Percentiles rank a stretch among this genome's conserved stretches.
Evolutionary conservation across 306 rosid species (phyloP).

Genomic region (Inga laurina): DNA sequence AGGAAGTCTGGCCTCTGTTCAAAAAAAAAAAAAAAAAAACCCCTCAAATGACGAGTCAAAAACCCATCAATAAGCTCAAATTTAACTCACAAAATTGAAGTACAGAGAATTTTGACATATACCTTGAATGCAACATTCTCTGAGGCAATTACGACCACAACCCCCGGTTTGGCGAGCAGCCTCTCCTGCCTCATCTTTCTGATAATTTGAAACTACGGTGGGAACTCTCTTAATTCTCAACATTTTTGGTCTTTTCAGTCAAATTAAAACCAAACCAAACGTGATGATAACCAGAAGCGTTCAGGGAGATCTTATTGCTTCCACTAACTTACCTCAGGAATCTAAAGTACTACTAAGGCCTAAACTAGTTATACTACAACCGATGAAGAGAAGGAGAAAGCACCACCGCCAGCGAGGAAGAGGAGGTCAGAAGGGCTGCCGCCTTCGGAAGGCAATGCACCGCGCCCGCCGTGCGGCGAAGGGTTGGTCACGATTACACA

Average conservation of each 20-base stretch:
- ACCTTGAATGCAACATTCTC: conserved; percentile 86
- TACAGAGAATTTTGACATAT: conserved; percentile 1
- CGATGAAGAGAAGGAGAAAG: conserved; percentile 16
- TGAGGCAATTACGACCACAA: conserved; percentile 87
- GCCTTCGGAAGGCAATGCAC: conserved; percentile 99
- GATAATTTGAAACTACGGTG: conserved; percentile 88
- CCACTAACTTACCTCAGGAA: background rate
- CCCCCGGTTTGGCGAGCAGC: conserved; percentile 58
- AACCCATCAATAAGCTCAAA: background rate
- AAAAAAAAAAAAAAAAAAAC: conserved; percentile 27
- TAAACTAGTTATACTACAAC: conserved; percentile 19
- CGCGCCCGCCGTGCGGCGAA: conserved; percentile 99
- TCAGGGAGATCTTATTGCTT: conserved; percentile 25
- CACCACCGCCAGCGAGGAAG: conserved; percentile 99
- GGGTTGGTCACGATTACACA: conserved; percentile 80
- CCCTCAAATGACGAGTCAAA: conserved; percentile 45
- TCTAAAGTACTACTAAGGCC: background rate
- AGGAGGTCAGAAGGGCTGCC: conserved; percentile 98
- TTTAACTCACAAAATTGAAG: background rate
- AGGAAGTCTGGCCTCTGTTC: conserved; percentile 84
- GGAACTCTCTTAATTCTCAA: conserved; percentile 95
- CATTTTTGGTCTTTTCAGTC: conserved; percentile 26
- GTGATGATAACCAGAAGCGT: background rate
- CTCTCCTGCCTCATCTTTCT: conserved; percentile 72
- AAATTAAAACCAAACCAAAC: conserved; percentile 3